These are phyloP conservation scores for Auricularia sp. DNA, from an alignment of 768 basidiomycete genomes.

Conservation along the genomic window DNA sequence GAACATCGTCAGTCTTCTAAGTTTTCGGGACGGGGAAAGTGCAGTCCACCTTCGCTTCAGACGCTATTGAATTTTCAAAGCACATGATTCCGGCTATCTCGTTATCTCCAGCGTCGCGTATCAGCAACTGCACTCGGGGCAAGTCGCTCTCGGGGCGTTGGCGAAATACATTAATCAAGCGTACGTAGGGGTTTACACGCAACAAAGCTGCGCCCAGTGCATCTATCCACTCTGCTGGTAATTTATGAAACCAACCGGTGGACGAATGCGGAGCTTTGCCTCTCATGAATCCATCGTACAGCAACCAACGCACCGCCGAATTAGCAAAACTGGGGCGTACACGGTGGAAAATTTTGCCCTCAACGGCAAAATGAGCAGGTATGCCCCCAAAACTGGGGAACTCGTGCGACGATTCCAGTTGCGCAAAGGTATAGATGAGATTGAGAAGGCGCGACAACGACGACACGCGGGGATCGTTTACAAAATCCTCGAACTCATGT, in stretches of 20 bases:
- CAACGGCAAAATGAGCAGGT: too few relatives aligned
- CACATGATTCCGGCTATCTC: not conserved
- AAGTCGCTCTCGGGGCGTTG: constrained; percentile 8
- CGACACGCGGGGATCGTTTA: constrained; percentile 20
- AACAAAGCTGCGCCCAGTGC: not conserved
- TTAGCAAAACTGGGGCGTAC: too few relatives aligned
- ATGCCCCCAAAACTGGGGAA: constrained; percentile 13
- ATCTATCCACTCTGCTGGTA: too few relatives aligned
- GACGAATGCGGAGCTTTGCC: too few relatives aligned
- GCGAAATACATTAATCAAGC: constrained; percentile 6
- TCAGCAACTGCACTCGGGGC: constrained; percentile 2
- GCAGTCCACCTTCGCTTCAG: not conserved
- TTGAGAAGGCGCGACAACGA: constrained; percentile 18
- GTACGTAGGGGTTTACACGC: constrained; percentile 10
- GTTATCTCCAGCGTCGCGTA: not conserved
- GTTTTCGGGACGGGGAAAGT: too few relatives aligned
- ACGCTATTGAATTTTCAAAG: not conserved
- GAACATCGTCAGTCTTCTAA: too few relatives aligned
- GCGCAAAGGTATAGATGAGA: constrained; percentile 25
- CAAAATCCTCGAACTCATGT: constrained; percentile 15
- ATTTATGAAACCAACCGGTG: too few relatives aligned
- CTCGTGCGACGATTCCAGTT: constrained; percentile 16
- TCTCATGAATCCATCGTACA: too few relatives aligned
- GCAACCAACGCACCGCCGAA: too few relatives aligned
- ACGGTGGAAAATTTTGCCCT: too few relatives aligned